phyloP scores from a whole-genome alignment of 2,329 filamentous ascomycete genomes.

The Sordariomycetes sp. region DNA sequence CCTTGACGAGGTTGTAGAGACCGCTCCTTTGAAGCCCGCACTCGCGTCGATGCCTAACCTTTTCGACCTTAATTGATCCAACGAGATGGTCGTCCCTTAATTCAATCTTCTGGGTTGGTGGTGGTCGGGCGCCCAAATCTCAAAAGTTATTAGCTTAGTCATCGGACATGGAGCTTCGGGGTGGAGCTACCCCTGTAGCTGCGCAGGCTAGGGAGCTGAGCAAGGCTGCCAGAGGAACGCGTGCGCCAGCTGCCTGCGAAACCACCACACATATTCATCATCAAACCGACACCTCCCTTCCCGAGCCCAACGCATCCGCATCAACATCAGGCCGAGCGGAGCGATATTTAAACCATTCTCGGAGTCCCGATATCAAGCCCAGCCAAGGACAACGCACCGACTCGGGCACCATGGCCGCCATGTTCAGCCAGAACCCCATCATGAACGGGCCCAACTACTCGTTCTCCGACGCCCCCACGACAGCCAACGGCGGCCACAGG shows the following conservation, averaged over 20 bases:
- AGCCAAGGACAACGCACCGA: neutral
- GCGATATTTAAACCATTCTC: neutral
- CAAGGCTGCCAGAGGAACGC: conserved; percentile 4
- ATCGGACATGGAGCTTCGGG: neutral
- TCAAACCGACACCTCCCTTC: neutral
- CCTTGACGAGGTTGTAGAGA: neutral
- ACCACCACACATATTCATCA: neutral
- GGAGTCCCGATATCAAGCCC: neutral
- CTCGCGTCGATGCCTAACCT: neutral
- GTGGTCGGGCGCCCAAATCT: neutral
- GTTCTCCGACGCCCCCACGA: conserved; percentile 49
- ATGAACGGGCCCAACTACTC: conserved; percentile 62
- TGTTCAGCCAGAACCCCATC: conserved; percentile 61
- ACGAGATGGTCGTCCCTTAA: neutral
- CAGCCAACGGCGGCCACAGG: conserved; percentile 41
- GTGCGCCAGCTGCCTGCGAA: neutral
- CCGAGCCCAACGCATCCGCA: neutral
- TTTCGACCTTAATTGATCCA: neutral
- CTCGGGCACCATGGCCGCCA: conserved; percentile 43
- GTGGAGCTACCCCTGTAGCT: conserved; percentile 1
- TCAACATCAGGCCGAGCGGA: neutral
- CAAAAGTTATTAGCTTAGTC: neutral
- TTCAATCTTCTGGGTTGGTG: neutral
- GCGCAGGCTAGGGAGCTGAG: neutral
- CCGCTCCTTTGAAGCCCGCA: neutral